Conservation (phyloP, 169 alveolate genomes). For the Ichthyophthirius multifiliis region DNA sequence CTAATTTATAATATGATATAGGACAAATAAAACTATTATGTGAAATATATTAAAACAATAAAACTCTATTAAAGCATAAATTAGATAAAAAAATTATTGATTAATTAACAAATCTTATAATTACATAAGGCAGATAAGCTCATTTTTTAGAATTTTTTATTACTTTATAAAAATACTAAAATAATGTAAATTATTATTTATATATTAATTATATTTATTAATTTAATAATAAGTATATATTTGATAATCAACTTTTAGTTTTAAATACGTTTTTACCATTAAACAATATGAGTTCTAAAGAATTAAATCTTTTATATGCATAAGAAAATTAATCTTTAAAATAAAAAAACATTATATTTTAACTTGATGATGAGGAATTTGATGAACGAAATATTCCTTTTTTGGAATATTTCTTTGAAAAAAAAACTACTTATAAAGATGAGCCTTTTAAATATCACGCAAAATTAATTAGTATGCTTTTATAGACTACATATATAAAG, state of each 20-base stretch:
- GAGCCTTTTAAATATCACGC: conserved; percentile 27
- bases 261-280: conserved; percentile 20
- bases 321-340: not conserved
- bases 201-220: too few relatives aligned
- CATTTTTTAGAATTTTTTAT: conserved; percentile 24
- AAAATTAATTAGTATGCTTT: conserved; percentile 13
- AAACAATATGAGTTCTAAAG: not conserved
- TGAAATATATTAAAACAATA: conserved; percentile 43
- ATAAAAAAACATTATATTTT: not conserved
- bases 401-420: conserved; percentile 5
- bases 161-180: not conserved
- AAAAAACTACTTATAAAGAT: conserved; percentile 5
- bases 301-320: conserved; percentile 14
- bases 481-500: conserved; percentile 10
- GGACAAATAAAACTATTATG: conserved; percentile 45
- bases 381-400: not conserved
- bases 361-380: not conserved
- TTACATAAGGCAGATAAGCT: conserved; percentile 32
- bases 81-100: conserved; percentile 7
- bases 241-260: conserved; percentile 28
- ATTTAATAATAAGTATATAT: conserved; percentile 15
- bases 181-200: too few relatives aligned
- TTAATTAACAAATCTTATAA: conserved; percentile 10
- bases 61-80: not conserved
- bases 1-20: conserved; percentile 23